Conservation (phyloP, 2,329 filamentous ascomycete genomes). For the Coleophoma cylindrospora region DNA sequence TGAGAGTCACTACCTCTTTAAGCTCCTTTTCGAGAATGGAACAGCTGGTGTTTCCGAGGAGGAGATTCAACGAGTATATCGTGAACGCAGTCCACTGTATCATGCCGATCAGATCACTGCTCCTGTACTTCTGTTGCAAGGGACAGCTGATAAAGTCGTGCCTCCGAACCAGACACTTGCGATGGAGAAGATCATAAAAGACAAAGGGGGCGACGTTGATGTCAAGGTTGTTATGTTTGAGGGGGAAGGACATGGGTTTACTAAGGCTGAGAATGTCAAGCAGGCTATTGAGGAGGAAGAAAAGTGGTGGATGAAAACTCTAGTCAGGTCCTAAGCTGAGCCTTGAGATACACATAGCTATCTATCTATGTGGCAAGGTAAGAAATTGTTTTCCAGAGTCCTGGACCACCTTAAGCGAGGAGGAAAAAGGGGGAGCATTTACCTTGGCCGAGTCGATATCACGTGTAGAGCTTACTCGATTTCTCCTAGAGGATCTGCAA, state of each 20-base stretch:
- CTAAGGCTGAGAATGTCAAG: slow-evolving; percentile 32
- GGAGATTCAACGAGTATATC: slow-evolving; percentile 35
- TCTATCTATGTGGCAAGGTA: no score
- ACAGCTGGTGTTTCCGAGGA: slow-evolving; percentile 27
- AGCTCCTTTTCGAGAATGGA: slow-evolving; percentile 31
- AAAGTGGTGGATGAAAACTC: slow-evolving; percentile 32
- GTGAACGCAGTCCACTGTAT: slow-evolving; percentile 42
- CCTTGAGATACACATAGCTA: no score
- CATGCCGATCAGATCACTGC: slow-evolving; percentile 41
- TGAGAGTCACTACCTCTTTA: slow-evolving; percentile 46
- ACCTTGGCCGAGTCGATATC: no score
- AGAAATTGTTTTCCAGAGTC: no score
- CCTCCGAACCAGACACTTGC: slow-evolving; percentile 50
- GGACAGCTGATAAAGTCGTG: slow-evolving; percentile 50
- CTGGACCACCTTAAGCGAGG: no score
- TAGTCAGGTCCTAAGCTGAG: slow-evolving; percentile 6
- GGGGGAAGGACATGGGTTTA: slow-evolving; percentile 47
- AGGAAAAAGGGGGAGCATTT: no score
- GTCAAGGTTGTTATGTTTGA: slow-evolving; percentile 42
- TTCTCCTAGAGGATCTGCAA: no score
- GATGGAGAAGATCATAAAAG: slow-evolving; percentile 41
- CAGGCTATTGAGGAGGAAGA: slow-evolving; percentile 38
- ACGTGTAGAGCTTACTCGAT: no score
- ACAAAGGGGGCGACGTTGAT: slow-evolving; percentile 37
- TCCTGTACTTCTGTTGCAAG: slow-evolving; percentile 52